Evolutionary conservation across 23 red algal genomes (phyloP).

Genomic region (Pyropia haitanensis): DNA sequence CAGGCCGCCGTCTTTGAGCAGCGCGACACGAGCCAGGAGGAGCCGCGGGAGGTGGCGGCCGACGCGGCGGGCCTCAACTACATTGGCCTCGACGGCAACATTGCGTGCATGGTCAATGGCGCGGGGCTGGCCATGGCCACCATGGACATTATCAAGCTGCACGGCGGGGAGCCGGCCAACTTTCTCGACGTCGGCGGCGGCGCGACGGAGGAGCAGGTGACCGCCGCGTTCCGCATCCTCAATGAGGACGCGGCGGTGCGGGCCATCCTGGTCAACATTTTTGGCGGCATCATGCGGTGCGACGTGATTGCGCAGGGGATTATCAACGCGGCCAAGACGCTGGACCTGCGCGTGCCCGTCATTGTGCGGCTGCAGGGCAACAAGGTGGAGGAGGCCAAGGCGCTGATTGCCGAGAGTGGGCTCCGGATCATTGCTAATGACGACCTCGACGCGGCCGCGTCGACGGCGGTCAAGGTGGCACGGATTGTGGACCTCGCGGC

Average conservation of each 20-base stretch:
- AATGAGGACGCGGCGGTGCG: constrained; percentile 72
- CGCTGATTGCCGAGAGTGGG: constrained; percentile 40
- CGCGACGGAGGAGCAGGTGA: constrained; percentile 93
- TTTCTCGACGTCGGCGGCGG: constrained; percentile 95
- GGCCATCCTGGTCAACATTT: constrained; percentile 96
- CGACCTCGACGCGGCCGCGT: constrained; percentile 87
- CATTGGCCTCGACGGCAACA: constrained; percentile 95
- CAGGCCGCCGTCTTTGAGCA: constrained; percentile 77
- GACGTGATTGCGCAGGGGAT: constrained; percentile 98
- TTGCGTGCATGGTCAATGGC: constrained; percentile 96
- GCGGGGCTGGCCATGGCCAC: constrained; percentile 98
- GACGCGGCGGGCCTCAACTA: constrained; percentile 80
- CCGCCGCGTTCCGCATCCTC: constrained; percentile 88
- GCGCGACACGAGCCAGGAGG: constrained; percentile 88
- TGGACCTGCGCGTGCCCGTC: constrained; percentile 80
- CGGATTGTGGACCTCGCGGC: constrained; percentile 49
- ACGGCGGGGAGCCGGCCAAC: constrained; percentile 95
- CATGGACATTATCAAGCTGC: constrained; percentile 99
- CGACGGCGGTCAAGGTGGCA: constrained; percentile 57
- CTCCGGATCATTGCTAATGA: constrained; percentile 74
- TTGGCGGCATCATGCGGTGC: constrained; percentile 99
- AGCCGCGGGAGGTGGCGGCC: constrained; percentile 89
- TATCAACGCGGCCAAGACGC: constrained; percentile 71
- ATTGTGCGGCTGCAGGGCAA: constrained; percentile 98
- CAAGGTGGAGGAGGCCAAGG: constrained; percentile 86